Evolutionary conservation across 805 yeast genomes (phyloP).

Genomic region (Saitoella complicata): DNA sequence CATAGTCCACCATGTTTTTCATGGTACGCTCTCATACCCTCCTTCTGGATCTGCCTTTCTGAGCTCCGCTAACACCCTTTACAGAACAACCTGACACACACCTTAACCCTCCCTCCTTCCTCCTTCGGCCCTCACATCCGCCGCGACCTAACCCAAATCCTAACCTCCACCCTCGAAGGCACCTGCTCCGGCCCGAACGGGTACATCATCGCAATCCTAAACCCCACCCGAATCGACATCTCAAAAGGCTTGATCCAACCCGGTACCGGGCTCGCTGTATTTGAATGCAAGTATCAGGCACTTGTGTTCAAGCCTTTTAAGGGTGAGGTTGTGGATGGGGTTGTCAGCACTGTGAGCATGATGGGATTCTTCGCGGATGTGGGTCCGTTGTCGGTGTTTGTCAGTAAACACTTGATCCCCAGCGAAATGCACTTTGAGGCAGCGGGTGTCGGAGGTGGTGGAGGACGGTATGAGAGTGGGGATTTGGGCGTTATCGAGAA

Average conservation of each 20-base stretch:
- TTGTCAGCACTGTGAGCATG: conserved; percentile 79
- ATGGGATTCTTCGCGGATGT: conserved; percentile 98
- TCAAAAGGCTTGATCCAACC: conserved; percentile 89
- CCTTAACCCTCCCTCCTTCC: conserved; percentile 89
- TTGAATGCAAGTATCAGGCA: conserved; percentile 89
- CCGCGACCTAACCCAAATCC: conserved; percentile 74
- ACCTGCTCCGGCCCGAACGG: conserved; percentile 99
- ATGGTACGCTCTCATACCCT: no score
- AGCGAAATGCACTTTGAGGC: conserved; percentile 87
- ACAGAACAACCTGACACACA: conserved; percentile 71
- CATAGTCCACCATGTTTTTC: no score
- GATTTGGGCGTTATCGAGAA: conserved; percentile 82
- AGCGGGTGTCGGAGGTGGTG: conserved; percentile 91
- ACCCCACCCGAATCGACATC: conserved; percentile 84
- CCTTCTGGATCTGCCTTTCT: no score
- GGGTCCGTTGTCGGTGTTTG: conserved; percentile 89
- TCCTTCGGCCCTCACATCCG: conserved; percentile 97
- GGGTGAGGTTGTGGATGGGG: conserved; percentile 96
- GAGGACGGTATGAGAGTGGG: conserved; percentile 95
- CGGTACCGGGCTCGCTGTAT: conserved; percentile 85
- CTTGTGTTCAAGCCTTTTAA: conserved; percentile 95
- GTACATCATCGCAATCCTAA: conserved; percentile 87
- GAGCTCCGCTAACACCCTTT: no score
- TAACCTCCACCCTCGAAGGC: conserved; percentile 92
- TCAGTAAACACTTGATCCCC: conserved; percentile 87